These are phyloP conservation scores for Malassezia obtusa DNA, from an alignment of 1,284 basidiomycete species.

Conservation along the genomic window DNA sequence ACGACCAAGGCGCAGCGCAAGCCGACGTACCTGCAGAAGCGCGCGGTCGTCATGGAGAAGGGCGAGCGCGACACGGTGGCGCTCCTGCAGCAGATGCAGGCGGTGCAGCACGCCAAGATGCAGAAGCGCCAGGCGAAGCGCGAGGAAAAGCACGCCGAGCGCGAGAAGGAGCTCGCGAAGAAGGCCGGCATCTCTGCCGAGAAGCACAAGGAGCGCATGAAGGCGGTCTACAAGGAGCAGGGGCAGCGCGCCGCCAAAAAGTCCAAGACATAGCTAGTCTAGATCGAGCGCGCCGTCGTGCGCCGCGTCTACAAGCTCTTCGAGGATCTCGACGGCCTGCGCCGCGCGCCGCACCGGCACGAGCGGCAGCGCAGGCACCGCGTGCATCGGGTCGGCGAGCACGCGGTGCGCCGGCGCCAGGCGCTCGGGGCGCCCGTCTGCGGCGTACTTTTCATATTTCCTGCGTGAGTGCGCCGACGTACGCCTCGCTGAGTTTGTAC, in stretches of 20 bases:
- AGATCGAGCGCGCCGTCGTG: background rate
- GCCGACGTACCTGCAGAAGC: slow-evolving; percentile 54
- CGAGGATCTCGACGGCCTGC: slow-evolving; percentile 18
- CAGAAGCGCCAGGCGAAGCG: slow-evolving; percentile 57
- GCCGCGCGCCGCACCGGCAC: slow-evolving; percentile 17
- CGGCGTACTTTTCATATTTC: slow-evolving; percentile 29
- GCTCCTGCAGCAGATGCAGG: slow-evolving; percentile 88
- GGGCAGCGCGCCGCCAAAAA: slow-evolving; percentile 37
- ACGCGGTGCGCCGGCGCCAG: slow-evolving; percentile 23
- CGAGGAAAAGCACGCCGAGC: slow-evolving; percentile 19
- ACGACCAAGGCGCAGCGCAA: slow-evolving; percentile 63
- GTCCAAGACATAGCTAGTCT: slow-evolving; percentile 20
- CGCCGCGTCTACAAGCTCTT: background rate
- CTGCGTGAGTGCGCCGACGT: slow-evolving; percentile 2
- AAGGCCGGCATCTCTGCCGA: slow-evolving; percentile 21
- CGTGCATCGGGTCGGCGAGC: slow-evolving; percentile 22
- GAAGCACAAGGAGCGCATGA: slow-evolving; percentile 41
- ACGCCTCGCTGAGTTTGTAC: slow-evolving; percentile 31
- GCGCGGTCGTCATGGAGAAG: slow-evolving; percentile 81
- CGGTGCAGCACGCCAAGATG: slow-evolving; percentile 79
- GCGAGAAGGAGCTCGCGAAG: slow-evolving; percentile 22
- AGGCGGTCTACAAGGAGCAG: slow-evolving; percentile 31
- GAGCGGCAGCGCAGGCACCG: slow-evolving; percentile 20
- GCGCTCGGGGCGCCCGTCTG: slow-evolving; percentile 29
- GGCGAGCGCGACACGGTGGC: slow-evolving; percentile 87